Evolutionary conservation across 176 grass and related monocot species (phyloP), one percentile per base, ranked within the genome.

Genomic region (Oryza punctata): DNA sequence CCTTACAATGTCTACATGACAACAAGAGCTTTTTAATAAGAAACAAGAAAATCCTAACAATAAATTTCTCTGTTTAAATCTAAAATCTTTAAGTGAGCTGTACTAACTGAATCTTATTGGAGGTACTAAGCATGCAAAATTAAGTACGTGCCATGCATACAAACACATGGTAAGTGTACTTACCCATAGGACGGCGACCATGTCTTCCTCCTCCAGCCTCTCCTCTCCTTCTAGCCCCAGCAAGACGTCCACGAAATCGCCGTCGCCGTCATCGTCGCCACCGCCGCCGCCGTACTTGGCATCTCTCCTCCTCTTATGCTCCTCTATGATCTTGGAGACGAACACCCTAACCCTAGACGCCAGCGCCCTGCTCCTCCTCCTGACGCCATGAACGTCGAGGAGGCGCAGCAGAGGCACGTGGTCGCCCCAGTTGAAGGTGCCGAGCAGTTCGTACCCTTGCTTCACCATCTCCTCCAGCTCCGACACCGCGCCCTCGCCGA

Each of bases 121-220:
- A 35, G 32, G 33, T 35, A 40, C 37, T 40, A 40, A 10, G 8
- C 8, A 1, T 40, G 38, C 38, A n/a, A n/a, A n/a, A n/a, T 40
- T 10, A 40, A 40, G 38, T 40, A 40, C 8, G 38, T 40, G 38
- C 38, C 38, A 50, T 50, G 47, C 47, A 50, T 50, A 50, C 47
- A 50, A 18, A 50, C 15, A 32, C 16, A 67, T 16, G 2, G 28
- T 32, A 67, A 29, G 13, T 30, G 12, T 21, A 49, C 67, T 32
- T 83, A 90, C 88, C 88, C 88, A 90, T 5, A 90, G 88, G 37
- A 90, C 29, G 37, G 88, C 83, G 65, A 81, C 27, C 52, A 86
- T 83, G 69, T 90, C 88, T 13, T 40, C 7, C 15, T 90, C 88
- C 15, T 79, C 81, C 69, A 90, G 43, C n/a, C n/a, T 86, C 10